Conservation (phyloP, 176 grass and related monocot genomes). For the Lolium perenne region DNA sequence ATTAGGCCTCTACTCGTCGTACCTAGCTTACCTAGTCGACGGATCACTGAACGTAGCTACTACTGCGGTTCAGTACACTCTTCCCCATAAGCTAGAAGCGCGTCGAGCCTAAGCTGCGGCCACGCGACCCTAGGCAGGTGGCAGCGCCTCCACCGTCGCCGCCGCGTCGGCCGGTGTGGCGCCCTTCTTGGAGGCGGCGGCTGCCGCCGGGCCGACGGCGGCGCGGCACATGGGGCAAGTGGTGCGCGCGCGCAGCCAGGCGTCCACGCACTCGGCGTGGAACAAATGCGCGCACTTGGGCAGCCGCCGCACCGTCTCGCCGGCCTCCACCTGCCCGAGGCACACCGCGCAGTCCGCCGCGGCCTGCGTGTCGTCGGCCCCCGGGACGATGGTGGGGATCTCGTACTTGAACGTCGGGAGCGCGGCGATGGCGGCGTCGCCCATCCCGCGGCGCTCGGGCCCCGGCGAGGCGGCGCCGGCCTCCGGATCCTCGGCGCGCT, state of each 20-base stretch:
- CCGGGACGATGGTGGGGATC: background rate
- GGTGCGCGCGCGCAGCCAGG: slow-evolving; percentile 55
- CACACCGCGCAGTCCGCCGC: slow-evolving; percentile 63
- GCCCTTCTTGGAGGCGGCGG: slow-evolving; percentile 15
- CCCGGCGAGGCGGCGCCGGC: background rate
- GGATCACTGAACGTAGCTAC: too few species aligned
- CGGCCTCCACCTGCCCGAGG: slow-evolving; percentile 48
- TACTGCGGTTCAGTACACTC: background rate
- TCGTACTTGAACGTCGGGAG: slow-evolving; percentile 48
- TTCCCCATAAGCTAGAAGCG: background rate
- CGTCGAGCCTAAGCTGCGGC: background rate
- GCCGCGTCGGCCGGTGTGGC: background rate
- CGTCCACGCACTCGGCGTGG: slow-evolving; percentile 77
- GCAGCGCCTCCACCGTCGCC: slow-evolving; percentile 1
- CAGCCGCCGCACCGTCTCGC: too few species aligned
- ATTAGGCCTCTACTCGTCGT: background rate
- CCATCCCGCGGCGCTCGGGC: slow-evolving; percentile 24
- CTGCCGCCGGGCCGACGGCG: slow-evolving; percentile 28
- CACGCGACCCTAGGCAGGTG: slow-evolving; percentile 23
- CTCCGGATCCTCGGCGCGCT: background rate
- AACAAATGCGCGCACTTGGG: too few species aligned
- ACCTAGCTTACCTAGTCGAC: too few species aligned
- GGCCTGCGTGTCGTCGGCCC: background rate
- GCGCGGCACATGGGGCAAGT: slow-evolving; percentile 82
- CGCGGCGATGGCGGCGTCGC: slow-evolving; percentile 44